Base-by-base conservation (phyloP, 805 yeast genomes). In the Yamadazyma philogaea region DNA sequence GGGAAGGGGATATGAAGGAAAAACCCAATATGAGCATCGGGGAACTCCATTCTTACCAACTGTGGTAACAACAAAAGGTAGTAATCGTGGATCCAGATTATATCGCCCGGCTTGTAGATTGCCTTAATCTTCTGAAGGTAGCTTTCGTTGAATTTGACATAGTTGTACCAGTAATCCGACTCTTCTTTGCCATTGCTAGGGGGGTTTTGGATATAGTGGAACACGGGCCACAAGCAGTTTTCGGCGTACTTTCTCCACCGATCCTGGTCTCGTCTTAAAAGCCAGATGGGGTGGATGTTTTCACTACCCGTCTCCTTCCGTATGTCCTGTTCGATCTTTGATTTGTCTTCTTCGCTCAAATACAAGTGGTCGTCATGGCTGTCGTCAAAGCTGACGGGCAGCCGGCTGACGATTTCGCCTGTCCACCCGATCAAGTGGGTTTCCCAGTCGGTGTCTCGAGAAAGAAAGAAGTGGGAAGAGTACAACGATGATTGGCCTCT, bases 1-100 rank as follows among this genome's bases (percentile, higher is more conserved):
- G 97, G 96, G 74, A 91, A 90, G n/a, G 97, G 96, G 2, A 87
- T 77, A 61, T 90, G 96, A 50, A 90, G 64, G 62, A 78, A 89
- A 40, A 86, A 78, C 11, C 91, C 93, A 50, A 90, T 84, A 47
- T 71, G 70, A 5, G 87, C 85, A 43, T 82, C 78, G 2, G 87
- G 87, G 38, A 84, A 71, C 54, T 77, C 79, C 84, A 83, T 81
- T 51, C 96, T 75, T 49, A 90, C 66, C 61, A 90, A 72, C 57
- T 84, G 93, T 2, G 97, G 97, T 44, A 90, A 68, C 34, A 90
- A 66, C 48, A 89, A 64, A 46, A 90, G 66, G 56, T 90, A 87
- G 64, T 87, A 89, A 64, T 90, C 97, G 66, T 90, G 96, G 52
- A 90, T 75, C 95, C 96, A 87, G 43, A 90, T 82, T 30, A 90